Evolutionary conservation across 352 stramenopile genomes (phyloP).

Genomic region (Globisporangium sylvaticum): DNA sequence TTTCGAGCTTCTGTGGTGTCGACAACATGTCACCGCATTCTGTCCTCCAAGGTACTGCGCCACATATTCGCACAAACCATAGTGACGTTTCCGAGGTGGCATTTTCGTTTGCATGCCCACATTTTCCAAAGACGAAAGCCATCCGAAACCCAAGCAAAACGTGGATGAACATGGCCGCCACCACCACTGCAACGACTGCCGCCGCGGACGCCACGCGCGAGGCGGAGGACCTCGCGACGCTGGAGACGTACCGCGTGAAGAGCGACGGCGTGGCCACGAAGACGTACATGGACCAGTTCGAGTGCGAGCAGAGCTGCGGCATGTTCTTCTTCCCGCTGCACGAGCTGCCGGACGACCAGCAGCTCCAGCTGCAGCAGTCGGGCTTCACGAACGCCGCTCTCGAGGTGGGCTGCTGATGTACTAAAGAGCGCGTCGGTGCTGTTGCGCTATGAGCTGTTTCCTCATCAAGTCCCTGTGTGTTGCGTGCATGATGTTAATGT

Average conservation of each 20-base stretch:
- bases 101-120: background rate
- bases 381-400: slow-evolving; percentile 75
- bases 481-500: background rate
- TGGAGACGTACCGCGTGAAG: slow-evolving; percentile 51
- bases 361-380: slow-evolving; percentile 80
- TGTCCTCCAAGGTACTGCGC: background rate
- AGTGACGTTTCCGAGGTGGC: background rate
- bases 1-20: background rate
- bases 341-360: slow-evolving; percentile 63
- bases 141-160: background rate
- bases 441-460: background rate
- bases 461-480: background rate
- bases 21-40: background rate
- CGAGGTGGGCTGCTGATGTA: slow-evolving; percentile 21
- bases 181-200: background rate
- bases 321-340: slow-evolving; percentile 92
- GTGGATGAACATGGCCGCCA: background rate
- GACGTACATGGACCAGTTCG: slow-evolving; percentile 71
- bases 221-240: slow-evolving; percentile 16
- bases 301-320: slow-evolving; percentile 87
- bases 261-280: slow-evolving; percentile 47
- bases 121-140: background rate
- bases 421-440: background rate
- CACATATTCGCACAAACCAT: background rate
- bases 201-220: background rate